Evolutionary conservation across 2,329 filamentous ascomycete genomes (phyloP), one percentile per base, ranked within the genome.

Genomic region (Apiospora sp.): DNA sequence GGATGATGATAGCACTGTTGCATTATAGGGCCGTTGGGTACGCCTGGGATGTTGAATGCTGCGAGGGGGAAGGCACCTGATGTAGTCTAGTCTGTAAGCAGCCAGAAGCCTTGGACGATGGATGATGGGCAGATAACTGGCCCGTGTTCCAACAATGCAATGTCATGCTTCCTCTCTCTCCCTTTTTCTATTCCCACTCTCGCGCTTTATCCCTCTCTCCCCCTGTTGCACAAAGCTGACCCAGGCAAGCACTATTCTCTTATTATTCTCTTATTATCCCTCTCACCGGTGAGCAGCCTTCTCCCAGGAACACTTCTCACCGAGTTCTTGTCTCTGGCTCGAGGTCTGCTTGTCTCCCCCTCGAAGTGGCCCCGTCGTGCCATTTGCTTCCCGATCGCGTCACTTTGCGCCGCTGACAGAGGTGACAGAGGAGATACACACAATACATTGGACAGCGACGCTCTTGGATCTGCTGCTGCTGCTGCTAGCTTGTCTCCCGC

Each of bases 71-170:
- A 41, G 58, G 58, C 34, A 64, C 58, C 58, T 64, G 58, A 64
- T 64, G 58, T 41, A 64, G 58, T 64, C 58, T 64, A 64, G 58
- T 41, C 30, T 41, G 34, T 41, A 64, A 41, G 58, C 30, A 37
- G 34, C 37, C 37, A 64, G 58, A 41, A 41, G 58, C 58, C 58
- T 41, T 41, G 58, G 58, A 41, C 12, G 34, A 19, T 64, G 58
- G 58, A 64, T 64, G 58, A 64, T 64, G 58, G 58, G 58, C 58
- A 64, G 58, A 64, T 64, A 64, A 64, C 58, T 64, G 58, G 58
- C 58, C 58, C 58, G 58, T 64, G 58, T 64, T 64, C 58, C 58
- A 64, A 64, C 58, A 64, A 64, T 64, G 58, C 58, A 64, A 41
- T 64, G 58, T 64, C 58, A 64, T 64, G 58, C 58, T 41, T 64